These are phyloP conservation scores for Pichia sp. DNA, from an alignment of 1,139 yeast species.

Conservation along the genomic window DNA sequence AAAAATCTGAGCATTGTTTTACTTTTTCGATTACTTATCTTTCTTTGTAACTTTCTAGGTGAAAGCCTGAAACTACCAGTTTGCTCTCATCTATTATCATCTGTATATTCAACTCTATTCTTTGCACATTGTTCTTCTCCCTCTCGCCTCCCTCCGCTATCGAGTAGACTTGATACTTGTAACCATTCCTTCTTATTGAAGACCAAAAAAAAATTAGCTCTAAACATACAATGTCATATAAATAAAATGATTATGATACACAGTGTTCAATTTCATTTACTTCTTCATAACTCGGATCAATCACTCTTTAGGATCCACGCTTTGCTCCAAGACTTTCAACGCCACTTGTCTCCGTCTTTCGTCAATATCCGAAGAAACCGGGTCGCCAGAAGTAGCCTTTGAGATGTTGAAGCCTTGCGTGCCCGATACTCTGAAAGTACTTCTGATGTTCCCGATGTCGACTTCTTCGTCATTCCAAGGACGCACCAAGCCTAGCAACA, in stretches of 20 bases:
- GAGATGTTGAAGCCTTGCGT: neutral
- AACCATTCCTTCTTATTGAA: neutral
- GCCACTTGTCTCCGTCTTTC: constrained; percentile 88
- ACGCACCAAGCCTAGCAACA: constrained; percentile 51
- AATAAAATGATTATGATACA: neutral
- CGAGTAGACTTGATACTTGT: neutral
- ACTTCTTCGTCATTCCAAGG: constrained; percentile 69
- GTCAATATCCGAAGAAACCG: constrained; percentile 29
- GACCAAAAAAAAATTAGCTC: neutral
- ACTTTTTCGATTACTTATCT: neutral
- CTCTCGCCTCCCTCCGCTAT: neutral
- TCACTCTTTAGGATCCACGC: constrained; percentile 37
- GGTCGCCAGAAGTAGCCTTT: neutral
- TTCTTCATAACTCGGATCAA: neutral
- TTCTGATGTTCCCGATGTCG: constrained; percentile 69
- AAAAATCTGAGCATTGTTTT: neutral
- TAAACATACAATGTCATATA: neutral
- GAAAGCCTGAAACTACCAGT: neutral
- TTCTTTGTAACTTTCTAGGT: neutral
- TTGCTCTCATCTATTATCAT: neutral
- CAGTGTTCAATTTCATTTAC: neutral
- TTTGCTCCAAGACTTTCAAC: constrained; percentile 72
- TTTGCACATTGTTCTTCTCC: neutral
- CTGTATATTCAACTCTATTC: neutral
- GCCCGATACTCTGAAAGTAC: constrained; percentile 50